Evolutionary conservation across 2,329 filamentous ascomycete genomes (phyloP).

Genomic region (Cladosporium sp.): DNA sequence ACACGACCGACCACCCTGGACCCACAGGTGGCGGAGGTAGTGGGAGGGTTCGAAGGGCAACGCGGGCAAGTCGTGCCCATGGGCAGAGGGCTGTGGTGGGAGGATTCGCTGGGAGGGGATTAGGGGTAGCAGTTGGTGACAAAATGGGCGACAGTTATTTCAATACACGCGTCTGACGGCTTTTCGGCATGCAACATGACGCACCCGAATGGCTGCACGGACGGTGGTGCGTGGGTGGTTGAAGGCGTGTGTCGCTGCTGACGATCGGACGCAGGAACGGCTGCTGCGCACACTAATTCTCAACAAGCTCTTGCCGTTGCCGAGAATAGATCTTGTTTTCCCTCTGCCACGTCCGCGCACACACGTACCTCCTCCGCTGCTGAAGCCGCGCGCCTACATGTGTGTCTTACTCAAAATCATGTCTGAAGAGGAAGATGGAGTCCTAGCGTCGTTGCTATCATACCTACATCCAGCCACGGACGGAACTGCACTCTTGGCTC

Average conservation of each 20-base stretch:
- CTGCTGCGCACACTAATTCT: neutral
- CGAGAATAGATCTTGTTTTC: neutral
- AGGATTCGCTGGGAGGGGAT: neutral
- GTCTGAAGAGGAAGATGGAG: neutral
- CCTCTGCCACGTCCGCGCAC: neutral
- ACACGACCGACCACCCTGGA: conserved; percentile 9
- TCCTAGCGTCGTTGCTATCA: neutral
- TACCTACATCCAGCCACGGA: neutral
- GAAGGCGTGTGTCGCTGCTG: neutral
- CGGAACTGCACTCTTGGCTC: neutral
- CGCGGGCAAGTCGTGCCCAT: conserved; percentile 5
- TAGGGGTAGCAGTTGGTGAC: neutral
- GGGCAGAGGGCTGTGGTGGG: neutral
- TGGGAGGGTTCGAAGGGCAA: neutral
- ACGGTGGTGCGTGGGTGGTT: neutral
- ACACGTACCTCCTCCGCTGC: neutral
- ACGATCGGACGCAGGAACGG: neutral
- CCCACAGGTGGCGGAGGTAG: conserved; percentile 10
- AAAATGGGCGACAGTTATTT: neutral
- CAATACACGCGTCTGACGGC: conserved; percentile 10
- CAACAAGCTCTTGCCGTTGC: neutral
- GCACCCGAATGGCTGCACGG: neutral
- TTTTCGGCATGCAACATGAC: neutral
- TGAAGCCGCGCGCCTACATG: neutral
- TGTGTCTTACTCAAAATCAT: neutral